phyloP scores from a whole-genome alignment of 2,329 filamentous ascomycete species.

The Lachnellula cervina region DNA sequence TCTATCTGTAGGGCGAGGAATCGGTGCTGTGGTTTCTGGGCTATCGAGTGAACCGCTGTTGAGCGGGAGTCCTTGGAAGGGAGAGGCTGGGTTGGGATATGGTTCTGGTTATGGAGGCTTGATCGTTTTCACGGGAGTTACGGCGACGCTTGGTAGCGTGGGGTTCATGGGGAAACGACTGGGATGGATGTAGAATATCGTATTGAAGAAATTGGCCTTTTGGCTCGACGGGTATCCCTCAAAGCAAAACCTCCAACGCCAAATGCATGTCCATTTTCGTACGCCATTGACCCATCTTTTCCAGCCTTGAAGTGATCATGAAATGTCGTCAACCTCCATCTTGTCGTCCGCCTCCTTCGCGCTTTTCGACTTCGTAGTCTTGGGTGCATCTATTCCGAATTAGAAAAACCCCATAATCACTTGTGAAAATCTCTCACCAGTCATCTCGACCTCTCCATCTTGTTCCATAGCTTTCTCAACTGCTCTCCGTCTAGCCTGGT shows the following conservation, averaged over 20 bases:
- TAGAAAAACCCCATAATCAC: background rate
- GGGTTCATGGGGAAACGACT: slow-evolving; percentile 39
- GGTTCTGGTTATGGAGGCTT: slow-evolving; percentile 48
- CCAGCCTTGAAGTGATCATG: slow-evolving; percentile 6
- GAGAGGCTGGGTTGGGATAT: slow-evolving; percentile 39
- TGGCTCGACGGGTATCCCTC: background rate
- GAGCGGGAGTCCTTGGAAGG: slow-evolving; percentile 41
- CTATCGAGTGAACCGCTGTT: slow-evolving; percentile 52
- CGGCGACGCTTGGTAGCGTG: slow-evolving; percentile 43
- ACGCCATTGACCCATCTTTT: background rate
- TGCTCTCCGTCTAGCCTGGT: slow-evolving; percentile 29
- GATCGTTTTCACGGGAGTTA: slow-evolving; percentile 53
- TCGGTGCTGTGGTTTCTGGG: slow-evolving; percentile 55
- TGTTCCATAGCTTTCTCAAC: slow-evolving; percentile 30
- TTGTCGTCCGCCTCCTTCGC: slow-evolving; percentile 11
- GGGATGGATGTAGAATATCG: slow-evolving; percentile 18
- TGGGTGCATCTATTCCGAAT: slow-evolving; percentile 25
- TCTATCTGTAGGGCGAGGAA: slow-evolving; percentile 55
- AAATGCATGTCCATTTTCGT: background rate
- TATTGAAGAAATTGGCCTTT: background rate
- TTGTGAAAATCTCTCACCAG: slow-evolving; percentile 19
- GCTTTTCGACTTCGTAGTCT: slow-evolving; percentile 19
- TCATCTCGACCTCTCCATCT: slow-evolving; percentile 32
- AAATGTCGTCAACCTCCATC: slow-evolving; percentile 23
- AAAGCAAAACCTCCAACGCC: slow-evolving; percentile 4